Evolutionary conservation across 2,329 filamentous ascomycete genomes (phyloP), one percentile per base, ranked within the genome.

Genomic region (Phialophora expanda): DNA sequence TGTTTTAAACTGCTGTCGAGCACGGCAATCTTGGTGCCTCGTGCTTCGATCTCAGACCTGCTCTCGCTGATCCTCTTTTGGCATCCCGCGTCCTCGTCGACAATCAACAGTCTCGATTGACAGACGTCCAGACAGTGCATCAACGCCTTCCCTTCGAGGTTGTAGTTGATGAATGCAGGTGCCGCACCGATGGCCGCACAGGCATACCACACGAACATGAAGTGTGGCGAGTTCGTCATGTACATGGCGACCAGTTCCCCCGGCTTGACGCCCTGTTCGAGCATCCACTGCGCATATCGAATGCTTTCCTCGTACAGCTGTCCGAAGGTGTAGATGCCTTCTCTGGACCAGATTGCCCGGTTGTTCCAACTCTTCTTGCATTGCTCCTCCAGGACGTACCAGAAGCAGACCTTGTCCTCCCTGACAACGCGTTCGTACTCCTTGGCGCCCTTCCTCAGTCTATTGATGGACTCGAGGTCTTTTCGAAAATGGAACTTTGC

Each of bases 161-260:
- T 73, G 74, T 89, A 86, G 74, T 92, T 92, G 74, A 92, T 88
- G 76, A 90, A 84, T 0, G 89, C 89, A 0, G 89, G 89, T 0
- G 87, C 87, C 14, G 86, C 86, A 3, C 89, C 89, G 62, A 91
- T 85, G 9, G 86, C 83, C 82, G 85, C 85, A 2, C 89, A 78
- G 0, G 85, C 89, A 48, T 91, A 73, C 85, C 88, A 89, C 2
- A 84, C 83, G 56, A 90, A 85, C 8, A 89, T 72, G 70, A 91
- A 90, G 62, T 91, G 88, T 0, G 87, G 83, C 14, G 86, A 85
- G 75, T 91, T 92, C 72, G 82, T 83, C 76, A 91, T 84, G 75
- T 89, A 90, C 66, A 91, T 81, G 3, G 83, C 86, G 0, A 91
- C 87, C 1, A 90, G 78, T 38, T 90, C 83, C 3, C 84, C 83